Percentiles rank a stretch among this genome's conserved stretches.
phyloP scores from a whole-genome alignment of 2,329 filamentous ascomycete genomes.

The Mycocentrospora acerina region DNA sequence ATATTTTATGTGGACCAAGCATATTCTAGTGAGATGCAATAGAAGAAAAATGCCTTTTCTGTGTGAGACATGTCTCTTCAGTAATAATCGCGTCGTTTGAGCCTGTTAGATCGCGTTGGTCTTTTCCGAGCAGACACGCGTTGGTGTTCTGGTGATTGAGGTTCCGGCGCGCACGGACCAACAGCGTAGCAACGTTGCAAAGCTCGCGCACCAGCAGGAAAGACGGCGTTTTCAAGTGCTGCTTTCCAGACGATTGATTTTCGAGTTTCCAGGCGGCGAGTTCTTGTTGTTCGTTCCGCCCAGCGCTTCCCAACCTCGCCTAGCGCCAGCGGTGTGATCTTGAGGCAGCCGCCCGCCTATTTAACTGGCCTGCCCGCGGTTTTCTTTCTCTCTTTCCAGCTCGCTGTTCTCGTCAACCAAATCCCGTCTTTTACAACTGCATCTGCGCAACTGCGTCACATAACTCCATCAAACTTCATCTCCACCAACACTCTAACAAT shows the following conservation, averaged over 20 bases:
- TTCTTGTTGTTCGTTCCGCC: slow-evolving; percentile 15
- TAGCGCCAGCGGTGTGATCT: slow-evolving; percentile 32
- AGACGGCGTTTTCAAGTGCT: slow-evolving; percentile 13
- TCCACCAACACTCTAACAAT: slow-evolving; percentile 31
- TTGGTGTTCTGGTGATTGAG: not conserved
- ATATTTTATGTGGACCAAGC: too few species aligned
- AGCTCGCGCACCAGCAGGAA: slow-evolving; percentile 2
- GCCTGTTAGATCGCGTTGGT: too few species aligned
- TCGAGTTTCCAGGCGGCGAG: slow-evolving; percentile 15
- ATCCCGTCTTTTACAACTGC: slow-evolving; percentile 1
- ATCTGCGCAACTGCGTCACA: slow-evolving; percentile 3
- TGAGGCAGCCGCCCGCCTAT: slow-evolving; percentile 26
- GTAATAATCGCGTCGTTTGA: too few species aligned
- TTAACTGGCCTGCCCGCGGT: slow-evolving; percentile 23
- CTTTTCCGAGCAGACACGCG: not conserved
- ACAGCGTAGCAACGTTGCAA: too few species aligned
- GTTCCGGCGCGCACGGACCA: not conserved
- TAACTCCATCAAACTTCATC: slow-evolving; percentile 21
- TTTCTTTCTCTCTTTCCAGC: slow-evolving; percentile 14
- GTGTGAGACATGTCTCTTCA: too few species aligned
- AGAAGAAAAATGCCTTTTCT: too few species aligned
- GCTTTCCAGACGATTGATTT: slow-evolving; percentile 24
- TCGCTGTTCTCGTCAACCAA: slow-evolving; percentile 10
- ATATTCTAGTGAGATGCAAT: too few species aligned
- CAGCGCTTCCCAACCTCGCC: slow-evolving; percentile 15